A percentile compares a stretch with the other conserved stretches of the same genome.
Conservation (phyloP, 2,329 filamentous ascomycete species). For the Nemania serpens region DNA sequence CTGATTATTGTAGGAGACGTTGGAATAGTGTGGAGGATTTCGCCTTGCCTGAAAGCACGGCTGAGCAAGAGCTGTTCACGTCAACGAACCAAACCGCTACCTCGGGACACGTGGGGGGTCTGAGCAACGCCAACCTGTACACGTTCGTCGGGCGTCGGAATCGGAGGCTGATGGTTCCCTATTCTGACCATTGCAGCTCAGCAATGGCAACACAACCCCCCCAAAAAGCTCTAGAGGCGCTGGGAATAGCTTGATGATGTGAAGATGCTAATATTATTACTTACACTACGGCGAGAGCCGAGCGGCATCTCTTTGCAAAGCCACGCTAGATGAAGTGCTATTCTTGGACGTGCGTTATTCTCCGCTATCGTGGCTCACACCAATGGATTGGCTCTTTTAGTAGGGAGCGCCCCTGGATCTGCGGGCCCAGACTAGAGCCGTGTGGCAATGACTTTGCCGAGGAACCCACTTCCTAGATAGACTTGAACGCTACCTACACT, state of each 20-base stretch:
- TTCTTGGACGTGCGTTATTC: constrained; percentile 19
- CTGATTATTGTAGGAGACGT: background rate
- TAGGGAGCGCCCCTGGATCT: background rate
- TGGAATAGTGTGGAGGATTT: background rate
- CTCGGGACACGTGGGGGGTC: constrained; percentile 20
- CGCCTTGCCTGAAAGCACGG: constrained; percentile 15
- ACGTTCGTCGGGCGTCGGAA: background rate
- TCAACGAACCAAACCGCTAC: constrained; percentile 15
- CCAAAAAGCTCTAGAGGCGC: background rate
- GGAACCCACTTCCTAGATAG: constrained; percentile 13
- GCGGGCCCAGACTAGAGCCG: constrained; percentile 1
- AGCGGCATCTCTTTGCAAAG: too few species aligned
- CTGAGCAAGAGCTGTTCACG: constrained; percentile 2
- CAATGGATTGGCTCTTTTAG: background rate
- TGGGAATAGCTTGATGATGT: too few species aligned
- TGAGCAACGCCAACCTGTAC: background rate
- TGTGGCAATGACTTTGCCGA: constrained; percentile 16
- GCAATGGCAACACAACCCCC: background rate
- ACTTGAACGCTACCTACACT: background rate
- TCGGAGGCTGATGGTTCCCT: constrained; percentile 2
- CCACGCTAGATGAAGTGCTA: constrained; percentile 1
- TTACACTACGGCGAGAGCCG: too few species aligned
- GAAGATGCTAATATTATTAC: too few species aligned
- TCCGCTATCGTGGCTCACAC: constrained; percentile 21
- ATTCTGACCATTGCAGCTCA: background rate